Evolutionary conservation across 176 grass and related monocot genomes (phyloP).

Genomic region (Oryza australiensis): DNA sequence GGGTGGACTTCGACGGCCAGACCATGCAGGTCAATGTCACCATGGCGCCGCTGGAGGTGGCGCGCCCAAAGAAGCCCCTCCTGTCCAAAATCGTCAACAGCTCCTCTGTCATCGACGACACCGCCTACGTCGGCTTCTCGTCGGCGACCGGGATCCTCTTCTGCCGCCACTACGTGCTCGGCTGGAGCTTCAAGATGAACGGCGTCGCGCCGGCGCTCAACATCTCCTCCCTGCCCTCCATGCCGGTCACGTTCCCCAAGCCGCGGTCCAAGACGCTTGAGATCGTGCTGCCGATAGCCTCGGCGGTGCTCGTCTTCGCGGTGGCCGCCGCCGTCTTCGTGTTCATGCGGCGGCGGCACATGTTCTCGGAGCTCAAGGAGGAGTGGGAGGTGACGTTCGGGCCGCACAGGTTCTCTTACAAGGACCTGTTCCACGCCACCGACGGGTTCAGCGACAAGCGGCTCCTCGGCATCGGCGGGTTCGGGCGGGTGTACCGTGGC

Average conservation of each 20-base stretch:
- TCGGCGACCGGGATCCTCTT: constrained; percentile 65
- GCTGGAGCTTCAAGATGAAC: constrained; percentile 66
- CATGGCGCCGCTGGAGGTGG: constrained; percentile 55
- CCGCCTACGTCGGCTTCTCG: constrained; percentile 79
- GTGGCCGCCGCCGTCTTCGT: constrained; percentile 32
- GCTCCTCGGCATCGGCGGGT: constrained; percentile 69
- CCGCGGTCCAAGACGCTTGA: constrained; percentile 49
- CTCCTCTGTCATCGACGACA: constrained; percentile 61
- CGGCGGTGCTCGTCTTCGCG: constrained; percentile 47
- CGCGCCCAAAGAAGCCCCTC: constrained; percentile 52
- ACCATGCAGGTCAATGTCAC: constrained; percentile 62
- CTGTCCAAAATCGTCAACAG: constrained; percentile 63
- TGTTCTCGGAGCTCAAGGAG: constrained; percentile 68
- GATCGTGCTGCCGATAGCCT: constrained; percentile 53
- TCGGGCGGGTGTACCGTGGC: constrained; percentile 72
- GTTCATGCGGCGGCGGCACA: constrained; percentile 48
- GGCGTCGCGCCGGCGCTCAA: constrained; percentile 59
- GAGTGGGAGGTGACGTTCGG: constrained; percentile 63
- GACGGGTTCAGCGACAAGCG: constrained; percentile 62
- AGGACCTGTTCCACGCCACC: constrained; percentile 66
- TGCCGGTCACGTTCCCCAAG: constrained; percentile 54
- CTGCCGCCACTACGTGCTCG: constrained; percentile 68
- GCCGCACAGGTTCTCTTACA: constrained; percentile 71
- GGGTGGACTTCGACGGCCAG: constrained; percentile 77
- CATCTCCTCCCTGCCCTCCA: constrained; percentile 49